Evolutionary conservation across 768 basidiomycete species (phyloP).

Genomic region (Vararia minispora): DNA sequence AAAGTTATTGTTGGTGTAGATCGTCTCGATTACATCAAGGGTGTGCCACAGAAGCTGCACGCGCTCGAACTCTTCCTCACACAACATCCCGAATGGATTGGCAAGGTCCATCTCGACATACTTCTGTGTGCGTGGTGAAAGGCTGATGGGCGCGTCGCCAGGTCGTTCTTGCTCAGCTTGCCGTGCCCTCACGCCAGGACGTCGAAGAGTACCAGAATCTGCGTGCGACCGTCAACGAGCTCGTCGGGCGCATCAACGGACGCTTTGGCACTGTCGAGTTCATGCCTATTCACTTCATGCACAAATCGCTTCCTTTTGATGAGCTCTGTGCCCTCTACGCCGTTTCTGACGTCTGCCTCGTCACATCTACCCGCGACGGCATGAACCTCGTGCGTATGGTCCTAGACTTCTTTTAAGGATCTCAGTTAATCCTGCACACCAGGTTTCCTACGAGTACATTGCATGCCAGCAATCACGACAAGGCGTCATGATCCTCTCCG

Average conservation of each 20-base stretch:
- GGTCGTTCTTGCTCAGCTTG: slow-evolving; percentile 94
- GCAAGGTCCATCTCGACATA: slow-evolving; percentile 47
- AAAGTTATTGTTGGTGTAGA: slow-evolving; percentile 99
- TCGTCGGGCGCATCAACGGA: slow-evolving; percentile 97
- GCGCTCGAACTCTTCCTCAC: slow-evolving; percentile 93
- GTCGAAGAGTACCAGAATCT: slow-evolving; percentile 99
- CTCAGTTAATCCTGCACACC: neutral
- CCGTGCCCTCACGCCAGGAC: slow-evolving; percentile 94
- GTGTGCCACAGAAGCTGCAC: slow-evolving; percentile 96
- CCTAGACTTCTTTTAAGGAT: neutral
- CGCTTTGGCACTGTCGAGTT: slow-evolving; percentile 98
- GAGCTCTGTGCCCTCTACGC: slow-evolving; percentile 98
- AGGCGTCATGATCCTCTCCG: slow-evolving; percentile 95
- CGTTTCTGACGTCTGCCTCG: slow-evolving; percentile 90
- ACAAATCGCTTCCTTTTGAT: slow-evolving; percentile 86
- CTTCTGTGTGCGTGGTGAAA: neutral
- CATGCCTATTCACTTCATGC: slow-evolving; percentile 99
- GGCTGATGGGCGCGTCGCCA: slow-evolving; percentile 17
- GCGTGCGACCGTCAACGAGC: slow-evolving; percentile 90
- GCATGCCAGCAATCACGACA: slow-evolving; percentile 89
- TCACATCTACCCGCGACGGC: slow-evolving; percentile 91
- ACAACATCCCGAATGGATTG: slow-evolving; percentile 99
- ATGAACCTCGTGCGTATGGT: slow-evolving; percentile 86
- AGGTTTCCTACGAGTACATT: slow-evolving; percentile 99
- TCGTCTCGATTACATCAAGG: slow-evolving; percentile 98